These are phyloP conservation scores for Boechera stricta DNA, from an alignment of 345 rosid species.

Conservation along the genomic window DNA sequence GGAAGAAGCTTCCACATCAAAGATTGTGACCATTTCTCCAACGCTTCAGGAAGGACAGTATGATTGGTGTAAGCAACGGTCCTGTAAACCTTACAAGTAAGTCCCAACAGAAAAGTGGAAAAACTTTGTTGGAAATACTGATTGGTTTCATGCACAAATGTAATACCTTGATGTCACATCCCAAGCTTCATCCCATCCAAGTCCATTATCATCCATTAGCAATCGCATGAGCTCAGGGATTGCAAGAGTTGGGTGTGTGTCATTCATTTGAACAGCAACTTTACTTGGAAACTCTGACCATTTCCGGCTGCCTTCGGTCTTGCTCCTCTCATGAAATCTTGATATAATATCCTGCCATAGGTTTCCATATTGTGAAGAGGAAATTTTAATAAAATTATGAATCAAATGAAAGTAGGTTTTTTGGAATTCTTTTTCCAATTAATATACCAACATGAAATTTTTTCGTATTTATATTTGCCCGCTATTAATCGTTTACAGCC, in stretches of 20 bases:
- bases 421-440: not conserved
- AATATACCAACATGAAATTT: not conserved
- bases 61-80: slow-evolving; percentile 96
- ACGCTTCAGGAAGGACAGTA: slow-evolving; percentile 98
- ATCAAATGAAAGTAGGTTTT: not conserved
- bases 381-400: not conserved
- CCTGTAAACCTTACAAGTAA: slow-evolving; percentile 52
- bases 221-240: slow-evolving; percentile 96
- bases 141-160: slow-evolving; percentile 17
- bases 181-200: slow-evolving; percentile 99
- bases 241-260: slow-evolving; percentile 98
- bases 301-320: slow-evolving; percentile 55
- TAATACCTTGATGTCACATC: slow-evolving; percentile 75
- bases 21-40: slow-evolving; percentile 95
- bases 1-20: slow-evolving; percentile 98
- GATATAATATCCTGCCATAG: slow-evolving; percentile 78
- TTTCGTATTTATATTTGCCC: not conserved
- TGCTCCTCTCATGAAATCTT: slow-evolving; percentile 82
- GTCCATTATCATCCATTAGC: slow-evolving; percentile 86
- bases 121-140: not conserved
- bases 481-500: not conserved
- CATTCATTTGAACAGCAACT: slow-evolving; percentile 95
- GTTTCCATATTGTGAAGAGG: slow-evolving; percentile 20
- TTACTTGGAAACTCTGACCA: slow-evolving; percentile 94
- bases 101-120: slow-evolving; percentile 18